phyloP scores from a whole-genome alignment of 2,329 filamentous ascomycete species.

The Fusarium sarcochroum region DNA sequence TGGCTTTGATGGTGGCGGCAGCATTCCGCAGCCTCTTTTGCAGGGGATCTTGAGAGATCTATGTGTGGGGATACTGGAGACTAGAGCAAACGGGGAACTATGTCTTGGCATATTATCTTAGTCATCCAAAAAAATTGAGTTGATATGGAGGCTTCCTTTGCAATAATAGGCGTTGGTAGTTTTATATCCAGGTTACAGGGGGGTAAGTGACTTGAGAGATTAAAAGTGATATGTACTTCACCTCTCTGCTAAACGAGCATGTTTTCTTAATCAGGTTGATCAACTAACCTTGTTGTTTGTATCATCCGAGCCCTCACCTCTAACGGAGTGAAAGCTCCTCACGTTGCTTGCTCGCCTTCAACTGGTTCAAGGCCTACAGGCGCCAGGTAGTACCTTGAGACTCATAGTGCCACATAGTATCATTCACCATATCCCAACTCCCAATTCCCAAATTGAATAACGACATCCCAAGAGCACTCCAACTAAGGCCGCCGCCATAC shows the following conservation, averaged over 20 bases:
- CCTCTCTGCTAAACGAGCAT: too few species aligned
- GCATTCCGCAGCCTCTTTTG: constrained; percentile 48
- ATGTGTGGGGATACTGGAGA: constrained; percentile 25
- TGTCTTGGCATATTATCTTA: constrained; percentile 1
- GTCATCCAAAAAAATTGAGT: constrained; percentile 4
- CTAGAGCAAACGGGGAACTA: neutral
- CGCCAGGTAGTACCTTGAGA: neutral
- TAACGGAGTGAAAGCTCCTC: constrained; percentile 1
- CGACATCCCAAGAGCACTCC: constrained; percentile 17
- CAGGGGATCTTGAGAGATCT: constrained; percentile 42
- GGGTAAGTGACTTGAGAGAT: too few species aligned
- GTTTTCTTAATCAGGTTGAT: neutral
- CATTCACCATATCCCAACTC: constrained; percentile 16
- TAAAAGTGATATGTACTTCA: too few species aligned
- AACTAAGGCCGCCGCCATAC: constrained; percentile 15
- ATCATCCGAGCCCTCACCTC: neutral
- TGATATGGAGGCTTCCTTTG: too few species aligned
- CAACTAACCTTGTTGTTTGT: neutral
- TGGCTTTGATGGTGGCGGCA: constrained; percentile 47
- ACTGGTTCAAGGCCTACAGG: neutral
- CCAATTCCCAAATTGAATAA: constrained; percentile 17
- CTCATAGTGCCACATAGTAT: constrained; percentile 20
- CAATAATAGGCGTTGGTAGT: too few species aligned
- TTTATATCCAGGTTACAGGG: too few species aligned
- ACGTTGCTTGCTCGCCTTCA: neutral